Percentiles rank a stretch among this genome's conserved stretches.
Evolutionary conservation across 2,329 filamentous ascomycete species (phyloP).

Genomic region (Colletotrichum sp.): DNA sequence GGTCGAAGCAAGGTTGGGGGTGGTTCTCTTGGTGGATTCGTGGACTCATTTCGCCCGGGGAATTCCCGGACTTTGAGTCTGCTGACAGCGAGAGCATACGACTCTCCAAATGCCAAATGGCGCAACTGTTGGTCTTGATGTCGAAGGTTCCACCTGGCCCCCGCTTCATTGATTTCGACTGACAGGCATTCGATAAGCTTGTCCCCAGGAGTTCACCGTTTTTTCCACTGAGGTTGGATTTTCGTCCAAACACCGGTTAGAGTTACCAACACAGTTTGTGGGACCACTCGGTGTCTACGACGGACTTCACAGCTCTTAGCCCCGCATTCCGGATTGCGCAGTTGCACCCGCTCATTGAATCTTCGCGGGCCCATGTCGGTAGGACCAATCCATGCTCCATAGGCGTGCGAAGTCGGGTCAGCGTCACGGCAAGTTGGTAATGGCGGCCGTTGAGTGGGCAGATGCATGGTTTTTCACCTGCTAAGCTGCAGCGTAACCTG

Average conservation of each 20-base stretch:
- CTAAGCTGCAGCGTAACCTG: not conserved
- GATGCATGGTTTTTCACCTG: not conserved
- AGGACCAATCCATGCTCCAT: not conserved
- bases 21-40: not conserved
- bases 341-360: not conserved
- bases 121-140: not conserved
- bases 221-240: not conserved
- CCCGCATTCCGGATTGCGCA: not conserved
- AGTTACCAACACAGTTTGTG: not conserved
- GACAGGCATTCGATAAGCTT: not conserved
- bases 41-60: not conserved
- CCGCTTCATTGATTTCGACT: not conserved
- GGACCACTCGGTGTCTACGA: not conserved
- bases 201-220: not conserved
- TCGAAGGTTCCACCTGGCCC: not conserved
- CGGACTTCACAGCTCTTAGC: not conserved
- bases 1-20: not conserved
- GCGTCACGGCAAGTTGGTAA: not conserved
- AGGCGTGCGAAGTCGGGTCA: not conserved
- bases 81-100: not conserved
- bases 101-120: not conserved
- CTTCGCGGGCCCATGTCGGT: not conserved
- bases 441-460: not conserved
- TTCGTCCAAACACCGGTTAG: not conserved
- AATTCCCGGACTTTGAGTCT: not conserved